Evolutionary conservation across 805 yeast genomes (phyloP).

Genomic region (Zygoascus tannicola): DNA sequence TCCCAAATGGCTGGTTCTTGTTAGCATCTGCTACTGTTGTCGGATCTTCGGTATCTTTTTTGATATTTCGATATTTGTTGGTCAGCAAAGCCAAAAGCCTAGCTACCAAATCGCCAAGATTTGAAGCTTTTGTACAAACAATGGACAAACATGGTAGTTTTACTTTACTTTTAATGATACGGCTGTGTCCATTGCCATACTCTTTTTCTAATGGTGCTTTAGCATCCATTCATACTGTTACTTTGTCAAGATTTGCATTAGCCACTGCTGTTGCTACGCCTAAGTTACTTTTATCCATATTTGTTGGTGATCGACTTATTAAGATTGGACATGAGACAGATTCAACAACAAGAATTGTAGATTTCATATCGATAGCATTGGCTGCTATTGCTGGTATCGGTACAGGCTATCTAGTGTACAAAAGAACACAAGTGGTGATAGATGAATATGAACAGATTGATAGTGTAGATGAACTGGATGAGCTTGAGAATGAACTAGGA

Average conservation of each 20-base stretch:
- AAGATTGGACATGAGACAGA: conserved; percentile 51
- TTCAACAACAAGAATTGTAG: conserved; percentile 44
- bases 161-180: conserved; percentile 55
- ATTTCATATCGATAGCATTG: conserved; percentile 48
- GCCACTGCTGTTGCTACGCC: conserved; percentile 78
- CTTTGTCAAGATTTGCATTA: conserved; percentile 48
- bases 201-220: conserved; percentile 88
- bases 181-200: conserved; percentile 89
- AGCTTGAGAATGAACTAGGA: background rate
- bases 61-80: conserved; percentile 53
- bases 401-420: conserved; percentile 62
- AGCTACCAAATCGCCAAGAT: conserved; percentile 50
- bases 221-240: conserved; percentile 74
- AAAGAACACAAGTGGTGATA: conserved; percentile 34
- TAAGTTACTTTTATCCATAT: conserved; percentile 64
- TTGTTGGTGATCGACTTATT: conserved; percentile 67
- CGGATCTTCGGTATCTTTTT: conserved; percentile 72
- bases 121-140: conserved; percentile 67
- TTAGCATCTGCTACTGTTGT: conserved; percentile 56
- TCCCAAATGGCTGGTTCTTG: conserved; percentile 69
- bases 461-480: conserved; percentile 1
- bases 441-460: conserved; percentile 7
- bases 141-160: conserved; percentile 57
- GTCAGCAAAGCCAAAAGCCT: conserved; percentile 49
- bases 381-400: conserved; percentile 45